Conservation (phyloP, 306 rosid species). For the Chamaecrista fasciculata region DNA sequence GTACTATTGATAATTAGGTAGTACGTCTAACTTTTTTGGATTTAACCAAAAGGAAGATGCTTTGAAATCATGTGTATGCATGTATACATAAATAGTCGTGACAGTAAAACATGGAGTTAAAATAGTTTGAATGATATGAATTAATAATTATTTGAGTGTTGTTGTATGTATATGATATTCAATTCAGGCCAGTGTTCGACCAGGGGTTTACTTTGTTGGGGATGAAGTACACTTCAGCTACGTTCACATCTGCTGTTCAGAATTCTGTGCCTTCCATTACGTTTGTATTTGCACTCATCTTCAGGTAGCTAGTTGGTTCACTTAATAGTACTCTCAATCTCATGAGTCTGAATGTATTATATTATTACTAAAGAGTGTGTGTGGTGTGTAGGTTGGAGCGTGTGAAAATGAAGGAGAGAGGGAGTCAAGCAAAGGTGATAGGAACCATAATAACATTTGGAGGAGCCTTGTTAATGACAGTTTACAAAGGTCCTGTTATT, state of each 20-base stretch:
- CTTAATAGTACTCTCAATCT: too few relatives aligned
- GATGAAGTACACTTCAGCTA: constrained; percentile 71
- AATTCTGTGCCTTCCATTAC: constrained; percentile 80
- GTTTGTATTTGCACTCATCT: constrained; percentile 52
- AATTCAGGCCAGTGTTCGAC: constrained; percentile 67
- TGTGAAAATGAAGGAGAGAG: constrained; percentile 33
- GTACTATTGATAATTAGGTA: too few relatives aligned
- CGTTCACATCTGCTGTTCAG: constrained; percentile 66
- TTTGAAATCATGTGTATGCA: too few relatives aligned
- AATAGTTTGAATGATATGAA: too few relatives aligned
- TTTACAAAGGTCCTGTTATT: constrained; percentile 67
- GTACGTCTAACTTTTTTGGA: too few relatives aligned
- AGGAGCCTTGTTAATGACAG: constrained; percentile 66
- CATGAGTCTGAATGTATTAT: background rate
- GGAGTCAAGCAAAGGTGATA: constrained; percentile 57
- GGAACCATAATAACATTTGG: constrained; percentile 45
- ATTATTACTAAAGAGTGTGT: background rate
- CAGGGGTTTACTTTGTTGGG: constrained; percentile 73
- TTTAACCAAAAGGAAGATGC: too few relatives aligned
- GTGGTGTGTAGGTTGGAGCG: background rate
- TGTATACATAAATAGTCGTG: too few relatives aligned
- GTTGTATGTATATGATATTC: background rate
- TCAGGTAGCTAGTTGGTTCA: constrained; percentile 34
- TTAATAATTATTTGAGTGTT: too few relatives aligned
- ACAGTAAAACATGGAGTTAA: too few relatives aligned